Percentiles rank a stretch among this genome's conserved stretches.
phyloP scores from a whole-genome alignment of 2,329 filamentous ascomycete species.

The Aspergillus intermedius region DNA sequence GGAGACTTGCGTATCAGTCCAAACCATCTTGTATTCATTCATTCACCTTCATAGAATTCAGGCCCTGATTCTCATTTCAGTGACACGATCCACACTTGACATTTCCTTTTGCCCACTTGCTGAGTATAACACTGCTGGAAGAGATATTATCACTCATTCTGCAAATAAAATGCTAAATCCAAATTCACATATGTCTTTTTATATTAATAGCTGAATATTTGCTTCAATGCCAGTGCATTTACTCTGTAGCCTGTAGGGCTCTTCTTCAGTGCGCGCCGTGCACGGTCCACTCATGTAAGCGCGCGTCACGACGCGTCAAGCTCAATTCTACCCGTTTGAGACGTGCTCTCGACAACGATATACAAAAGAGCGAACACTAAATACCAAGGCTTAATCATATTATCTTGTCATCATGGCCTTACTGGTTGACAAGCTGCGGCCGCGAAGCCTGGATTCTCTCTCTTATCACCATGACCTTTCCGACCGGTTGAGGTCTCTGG shows the following conservation, averaged over 20 bases:
- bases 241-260: neutral
- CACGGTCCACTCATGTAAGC: slow-evolving; percentile 35
- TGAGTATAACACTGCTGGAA: too few species aligned
- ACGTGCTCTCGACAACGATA: neutral
- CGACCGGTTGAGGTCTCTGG: slow-evolving; percentile 75
- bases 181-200: too few species aligned
- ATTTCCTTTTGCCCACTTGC: too few species aligned
- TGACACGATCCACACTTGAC: too few species aligned
- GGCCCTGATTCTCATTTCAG: too few species aligned
- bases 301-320: slow-evolving; percentile 33
- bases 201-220: too few species aligned
- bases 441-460: slow-evolving; percentile 49
- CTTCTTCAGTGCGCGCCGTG: slow-evolving; percentile 7
- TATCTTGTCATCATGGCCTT: slow-evolving; percentile 48
- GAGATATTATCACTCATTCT: too few species aligned
- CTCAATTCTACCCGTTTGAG: slow-evolving; percentile 13
- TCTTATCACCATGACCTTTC: slow-evolving; percentile 89
- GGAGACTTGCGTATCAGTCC: neutral
- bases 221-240: neutral
- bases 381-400: neutral
- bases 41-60: too few species aligned
- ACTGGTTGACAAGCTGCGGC: slow-evolving; percentile 58
- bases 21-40: too few species aligned
- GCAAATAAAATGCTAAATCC: too few species aligned
- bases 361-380: neutral